Conservation (phyloP, 2,329 filamentous ascomycete genomes). For the Annulohypoxylon truncatum region DNA sequence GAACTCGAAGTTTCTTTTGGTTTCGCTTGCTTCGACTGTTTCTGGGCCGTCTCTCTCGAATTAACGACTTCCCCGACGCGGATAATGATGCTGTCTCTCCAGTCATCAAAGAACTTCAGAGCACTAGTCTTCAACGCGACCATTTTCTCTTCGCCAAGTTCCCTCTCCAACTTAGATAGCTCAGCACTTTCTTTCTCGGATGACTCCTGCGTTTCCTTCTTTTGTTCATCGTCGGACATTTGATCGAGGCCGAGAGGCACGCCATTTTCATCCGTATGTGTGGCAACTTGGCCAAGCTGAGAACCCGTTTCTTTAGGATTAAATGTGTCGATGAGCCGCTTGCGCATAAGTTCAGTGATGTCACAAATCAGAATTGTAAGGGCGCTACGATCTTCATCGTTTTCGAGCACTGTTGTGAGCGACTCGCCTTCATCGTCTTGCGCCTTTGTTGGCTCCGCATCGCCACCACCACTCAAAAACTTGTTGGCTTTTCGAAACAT, state of each 20-base stretch:
- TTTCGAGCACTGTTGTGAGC: conserved; percentile 44
- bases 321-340: conserved; percentile 39
- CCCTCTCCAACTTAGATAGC: conserved; percentile 43
- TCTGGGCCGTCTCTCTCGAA: conserved; percentile 37
- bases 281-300: conserved; percentile 15
- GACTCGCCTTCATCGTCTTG: conserved; percentile 45
- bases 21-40: conserved; percentile 38
- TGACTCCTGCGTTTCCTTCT: conserved; percentile 20
- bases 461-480: conserved; percentile 37
- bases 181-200: conserved; percentile 39
- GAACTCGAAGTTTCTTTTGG: conserved; percentile 28
- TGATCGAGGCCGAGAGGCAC: conserved; percentile 6
- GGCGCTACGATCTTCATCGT: conserved; percentile 43
- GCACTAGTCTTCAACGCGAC: conserved; percentile 44
- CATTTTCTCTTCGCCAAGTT: conserved; percentile 44
- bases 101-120: conserved; percentile 47
- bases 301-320: conserved; percentile 41
- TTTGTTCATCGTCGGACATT: conserved; percentile 16
- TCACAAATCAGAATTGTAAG: conserved; percentile 46
- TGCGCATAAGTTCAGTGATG: conserved; percentile 47
- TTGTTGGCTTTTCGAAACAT: conserved; percentile 44
- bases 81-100: conserved; percentile 48
- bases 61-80: conserved; percentile 49
- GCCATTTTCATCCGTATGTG: conserved; percentile 1
- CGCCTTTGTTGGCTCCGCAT: conserved; percentile 23